Base-by-base conservation (phyloP, 2,329 filamentous ascomycete species). In the Chrysoporthe cubensis region DNA sequence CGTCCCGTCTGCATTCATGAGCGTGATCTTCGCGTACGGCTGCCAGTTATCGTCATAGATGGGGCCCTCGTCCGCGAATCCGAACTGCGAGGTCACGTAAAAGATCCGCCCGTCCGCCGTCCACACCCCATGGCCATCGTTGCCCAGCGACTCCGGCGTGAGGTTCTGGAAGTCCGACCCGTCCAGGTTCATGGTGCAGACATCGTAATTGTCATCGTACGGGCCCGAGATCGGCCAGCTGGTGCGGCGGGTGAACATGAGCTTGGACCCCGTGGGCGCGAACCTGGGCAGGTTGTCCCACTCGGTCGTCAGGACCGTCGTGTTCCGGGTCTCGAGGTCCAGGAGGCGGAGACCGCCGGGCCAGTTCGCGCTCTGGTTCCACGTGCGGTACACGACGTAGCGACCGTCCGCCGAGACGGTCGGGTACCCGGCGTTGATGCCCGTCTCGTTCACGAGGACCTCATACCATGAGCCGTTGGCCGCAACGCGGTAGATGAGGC, bases 121-220 rank as follows among this genome's bases (percentile, higher is more conserved):
- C 80, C 81, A 82, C 0, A 81, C 77, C 0, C 80, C 80, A 70
- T 82, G 80, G 0, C 80, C 80, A 64, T 82, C 80, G 63, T 82
- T 81, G 2, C 76, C 77, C 6, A 73, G 72, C 57, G 74, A 77
- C 3, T 71, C 73, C 6, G 58, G 58, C 1, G 78, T 80, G 16
- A 80, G 67, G 14, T 74, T 67, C 26, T 67, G 72, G 18, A 82
- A 70, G 37, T 78, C 78, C 0, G 74, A 76, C 1, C 80, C 80
- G 67, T 83, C 78, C 1, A 80, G 77, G 3, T 69, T 69, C 60
- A 82, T 81, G 2, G 79, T 82, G 69, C 75, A 80, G 44, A 82
- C 71, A 52, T 82, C 79, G 66, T 78, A 82, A 63, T 76, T 76
- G 2, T 68, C 66, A 21, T 61, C 58, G 16, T 61, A 61, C 21